phyloP scores from a whole-genome alignment of 2,329 filamentous ascomycete genomes.

The Monilinia polystroma region DNA sequence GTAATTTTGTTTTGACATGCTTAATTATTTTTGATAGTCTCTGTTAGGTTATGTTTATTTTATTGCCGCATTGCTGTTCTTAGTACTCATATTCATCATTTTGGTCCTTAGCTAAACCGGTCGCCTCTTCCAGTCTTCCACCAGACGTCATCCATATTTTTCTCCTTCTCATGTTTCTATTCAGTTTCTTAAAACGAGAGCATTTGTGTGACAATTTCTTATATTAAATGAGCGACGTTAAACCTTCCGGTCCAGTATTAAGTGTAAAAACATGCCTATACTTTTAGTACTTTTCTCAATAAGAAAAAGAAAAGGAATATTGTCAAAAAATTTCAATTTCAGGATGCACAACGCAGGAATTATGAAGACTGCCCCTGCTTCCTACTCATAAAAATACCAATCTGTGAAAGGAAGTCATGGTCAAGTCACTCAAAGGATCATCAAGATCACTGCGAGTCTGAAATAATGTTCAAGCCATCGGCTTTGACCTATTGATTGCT shows the following conservation, averaged over 20 bases:
- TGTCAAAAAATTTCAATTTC: too few relatives aligned
- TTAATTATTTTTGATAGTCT: too few relatives aligned
- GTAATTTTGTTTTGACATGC: too few relatives aligned
- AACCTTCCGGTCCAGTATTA: background rate
- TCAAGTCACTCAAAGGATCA: background rate
- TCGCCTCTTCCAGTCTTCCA: too few relatives aligned
- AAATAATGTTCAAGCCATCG: conserved; percentile 2
- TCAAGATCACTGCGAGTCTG: background rate
- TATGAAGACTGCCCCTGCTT: background rate
- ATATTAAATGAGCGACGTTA: background rate
- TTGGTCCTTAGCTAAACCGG: too few relatives aligned
- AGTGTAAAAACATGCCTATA: background rate
- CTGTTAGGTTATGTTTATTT: too few relatives aligned
- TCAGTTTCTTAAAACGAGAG: background rate
- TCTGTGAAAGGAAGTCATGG: too few relatives aligned
- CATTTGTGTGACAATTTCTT: background rate
- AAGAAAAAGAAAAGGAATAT: too few relatives aligned
- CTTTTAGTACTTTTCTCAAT: background rate
- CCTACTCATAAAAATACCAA: background rate
- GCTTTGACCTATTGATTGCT: background rate
- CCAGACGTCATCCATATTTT: too few relatives aligned
- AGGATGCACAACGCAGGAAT: too few relatives aligned
- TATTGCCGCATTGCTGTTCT: too few relatives aligned
- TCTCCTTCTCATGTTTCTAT: background rate
- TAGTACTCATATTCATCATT: too few relatives aligned